Conservation (phyloP, 2,329 filamentous ascomycete species). For the Falciphora oryzae region DNA sequence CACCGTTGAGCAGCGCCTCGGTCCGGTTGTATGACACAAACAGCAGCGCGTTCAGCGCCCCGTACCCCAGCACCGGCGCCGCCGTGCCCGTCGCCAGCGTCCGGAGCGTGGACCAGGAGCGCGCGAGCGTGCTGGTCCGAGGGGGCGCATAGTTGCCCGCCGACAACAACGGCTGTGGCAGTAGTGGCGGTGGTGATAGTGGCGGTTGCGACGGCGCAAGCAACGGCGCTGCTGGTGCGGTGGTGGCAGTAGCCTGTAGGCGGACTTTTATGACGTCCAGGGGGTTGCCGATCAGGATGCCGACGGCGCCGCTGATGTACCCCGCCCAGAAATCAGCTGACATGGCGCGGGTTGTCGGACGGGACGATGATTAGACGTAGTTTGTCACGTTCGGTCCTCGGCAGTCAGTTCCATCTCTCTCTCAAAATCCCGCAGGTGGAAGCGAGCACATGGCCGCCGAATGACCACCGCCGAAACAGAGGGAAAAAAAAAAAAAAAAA, state of each 20-base stretch:
- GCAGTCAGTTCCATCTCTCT: background rate
- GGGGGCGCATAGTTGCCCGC: constrained; percentile 13
- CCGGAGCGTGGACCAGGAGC: constrained; percentile 7
- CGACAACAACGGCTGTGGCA: constrained; percentile 15
- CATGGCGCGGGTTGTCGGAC: constrained; percentile 41
- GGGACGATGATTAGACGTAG: background rate
- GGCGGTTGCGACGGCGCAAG: constrained; percentile 13
- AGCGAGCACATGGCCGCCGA: background rate
- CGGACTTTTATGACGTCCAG: constrained; percentile 66
- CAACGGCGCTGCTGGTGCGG: constrained; percentile 16
- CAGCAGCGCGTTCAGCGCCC: constrained; percentile 82
- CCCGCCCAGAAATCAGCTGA: constrained; percentile 91
- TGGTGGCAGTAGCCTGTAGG: constrained; percentile 58
- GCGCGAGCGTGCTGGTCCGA: constrained; percentile 14
- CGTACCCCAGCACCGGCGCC: constrained; percentile 83
- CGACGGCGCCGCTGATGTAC: constrained; percentile 78
- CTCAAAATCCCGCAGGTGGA: background rate
- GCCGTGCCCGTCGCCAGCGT: constrained; percentile 60
- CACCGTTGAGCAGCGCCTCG: constrained; percentile 52
- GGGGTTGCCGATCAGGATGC: constrained; percentile 86
- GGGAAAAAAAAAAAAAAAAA: too few relatives aligned
- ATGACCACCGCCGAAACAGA: background rate
- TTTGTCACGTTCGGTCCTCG: background rate
- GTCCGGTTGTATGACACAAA: constrained; percentile 88
- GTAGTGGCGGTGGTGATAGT: constrained; percentile 21